A percentile compares a stretch with the other conserved stretches of the same genome.
Conservation (phyloP, 2,329 filamentous ascomycete species). For the Penicillium paneum region DNA sequence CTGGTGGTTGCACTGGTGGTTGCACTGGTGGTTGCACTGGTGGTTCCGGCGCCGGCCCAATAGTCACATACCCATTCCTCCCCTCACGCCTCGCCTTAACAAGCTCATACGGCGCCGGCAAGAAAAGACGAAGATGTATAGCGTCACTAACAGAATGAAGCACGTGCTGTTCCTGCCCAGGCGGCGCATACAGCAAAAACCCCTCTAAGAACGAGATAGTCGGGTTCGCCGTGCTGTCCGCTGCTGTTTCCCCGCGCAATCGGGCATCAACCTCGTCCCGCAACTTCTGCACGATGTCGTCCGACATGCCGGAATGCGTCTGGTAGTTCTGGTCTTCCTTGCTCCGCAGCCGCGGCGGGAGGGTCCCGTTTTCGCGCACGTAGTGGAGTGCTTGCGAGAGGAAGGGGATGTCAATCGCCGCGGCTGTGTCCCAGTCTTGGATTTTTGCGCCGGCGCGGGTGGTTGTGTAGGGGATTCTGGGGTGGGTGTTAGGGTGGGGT, state of each 20-base stretch:
- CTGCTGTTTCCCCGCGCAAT: neutral
- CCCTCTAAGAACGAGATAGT: conserved; percentile 77
- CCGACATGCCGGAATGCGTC: conserved; percentile 41
- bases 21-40: neutral
- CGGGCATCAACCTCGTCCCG: conserved; percentile 17
- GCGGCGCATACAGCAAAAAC: conserved; percentile 72
- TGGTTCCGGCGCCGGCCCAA: conserved; percentile 38
- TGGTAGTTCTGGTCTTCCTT: conserved; percentile 60
- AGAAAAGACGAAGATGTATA: conserved; percentile 74
- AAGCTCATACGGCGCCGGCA: conserved; percentile 62
- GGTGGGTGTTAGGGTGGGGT: neutral
- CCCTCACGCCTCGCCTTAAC: conserved; percentile 42
- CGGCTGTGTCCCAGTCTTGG: conserved; percentile 88
- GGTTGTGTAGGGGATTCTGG: conserved; percentile 44
- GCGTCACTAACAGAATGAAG: conserved; percentile 30
- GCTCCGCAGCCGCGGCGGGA: conserved; percentile 50
- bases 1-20: too few relatives aligned
- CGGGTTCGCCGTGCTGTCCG: neutral
- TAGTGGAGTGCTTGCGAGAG: conserved; percentile 67
- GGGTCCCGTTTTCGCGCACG: conserved; percentile 62
- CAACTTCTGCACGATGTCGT: conserved; percentile 26
- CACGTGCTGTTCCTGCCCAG: conserved; percentile 24
- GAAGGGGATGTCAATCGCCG: conserved; percentile 67
- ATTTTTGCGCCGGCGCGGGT: conserved; percentile 56
- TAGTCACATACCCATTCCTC: conserved; percentile 48